These are phyloP conservation scores for Tricharina praecox DNA, from an alignment of 495 filamentous ascomycete species.

Conservation along the genomic window DNA sequence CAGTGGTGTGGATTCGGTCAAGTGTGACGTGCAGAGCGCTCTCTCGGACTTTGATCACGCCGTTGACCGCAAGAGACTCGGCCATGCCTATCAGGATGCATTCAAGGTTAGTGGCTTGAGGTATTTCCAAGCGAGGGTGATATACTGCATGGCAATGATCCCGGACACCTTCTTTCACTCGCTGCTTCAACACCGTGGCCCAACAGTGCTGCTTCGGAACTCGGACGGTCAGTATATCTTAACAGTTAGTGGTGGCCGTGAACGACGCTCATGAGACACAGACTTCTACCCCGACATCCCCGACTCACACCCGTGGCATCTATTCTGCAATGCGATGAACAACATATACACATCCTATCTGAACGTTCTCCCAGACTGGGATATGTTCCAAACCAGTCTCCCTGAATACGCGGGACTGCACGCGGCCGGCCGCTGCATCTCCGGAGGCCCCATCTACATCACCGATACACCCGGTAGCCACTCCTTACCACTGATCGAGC, in stretches of 20 bases:
- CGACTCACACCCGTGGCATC: slow-evolving; percentile 75
- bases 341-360: slow-evolving; percentile 58
- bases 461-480: slow-evolving; percentile 78
- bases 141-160: slow-evolving; percentile 43
- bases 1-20: slow-evolving; percentile 63
- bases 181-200: slow-evolving; percentile 13
- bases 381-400: slow-evolving; percentile 84
- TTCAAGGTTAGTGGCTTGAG: slow-evolving; percentile 64
- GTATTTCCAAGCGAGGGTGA: slow-evolving; percentile 58
- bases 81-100: slow-evolving; percentile 61
- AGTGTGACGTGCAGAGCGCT: slow-evolving; percentile 80
- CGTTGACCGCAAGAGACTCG: slow-evolving; percentile 45
- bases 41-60: slow-evolving; percentile 49
- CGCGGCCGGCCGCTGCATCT: slow-evolving; percentile 74
- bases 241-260: neutral
- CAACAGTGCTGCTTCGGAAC: slow-evolving; percentile 49
- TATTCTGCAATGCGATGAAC: slow-evolving; percentile 88
- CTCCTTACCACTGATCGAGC: slow-evolving; percentile 49
- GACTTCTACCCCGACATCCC: slow-evolving; percentile 73
- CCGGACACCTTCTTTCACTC: slow-evolving; percentile 22
- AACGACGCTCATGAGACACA: slow-evolving; percentile 6
- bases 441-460: slow-evolving; percentile 82
- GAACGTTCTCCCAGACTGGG: slow-evolving; percentile 70
- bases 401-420: slow-evolving; percentile 68
- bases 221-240: slow-evolving; percentile 46